phyloP scores from a whole-genome alignment of 2,329 filamentous ascomycete genomes.

The Coleophoma eucalyptorum region DNA sequence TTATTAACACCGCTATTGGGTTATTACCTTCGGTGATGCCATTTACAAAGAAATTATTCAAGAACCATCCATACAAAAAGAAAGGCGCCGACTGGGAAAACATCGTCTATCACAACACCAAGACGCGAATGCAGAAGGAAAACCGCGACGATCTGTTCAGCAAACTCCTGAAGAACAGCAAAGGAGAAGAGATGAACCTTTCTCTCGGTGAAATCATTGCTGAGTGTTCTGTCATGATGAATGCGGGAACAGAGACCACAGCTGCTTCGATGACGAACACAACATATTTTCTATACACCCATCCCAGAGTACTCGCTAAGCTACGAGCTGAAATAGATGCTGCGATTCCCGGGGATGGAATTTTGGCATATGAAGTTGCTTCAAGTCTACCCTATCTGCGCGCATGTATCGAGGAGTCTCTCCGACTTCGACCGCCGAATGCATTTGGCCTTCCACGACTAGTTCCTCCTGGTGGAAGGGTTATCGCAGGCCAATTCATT shows the following conservation, averaged over 20 bases:
- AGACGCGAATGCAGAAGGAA: constrained; percentile 7
- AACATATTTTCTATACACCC: constrained; percentile 46
- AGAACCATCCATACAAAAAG: constrained; percentile 12
- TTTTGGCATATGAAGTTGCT: constrained; percentile 12
- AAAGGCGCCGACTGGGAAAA: constrained; percentile 13
- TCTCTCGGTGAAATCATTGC: constrained; percentile 53
- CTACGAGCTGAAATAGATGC: constrained; percentile 40
- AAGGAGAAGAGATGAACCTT: constrained; percentile 35
- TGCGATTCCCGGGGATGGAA: background rate
- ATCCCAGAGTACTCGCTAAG: constrained; percentile 34
- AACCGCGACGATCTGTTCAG: constrained; percentile 51
- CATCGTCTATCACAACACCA: constrained; percentile 18
- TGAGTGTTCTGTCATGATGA: constrained; percentile 48
- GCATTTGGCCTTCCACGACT: constrained; percentile 36
- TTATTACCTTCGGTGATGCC: constrained; percentile 13
- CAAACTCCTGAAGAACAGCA: constrained; percentile 42
- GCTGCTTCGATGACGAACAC: constrained; percentile 47
- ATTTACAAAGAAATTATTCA: constrained; percentile 10
- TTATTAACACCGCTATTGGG: constrained; percentile 15
- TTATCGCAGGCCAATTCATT: constrained; percentile 38
- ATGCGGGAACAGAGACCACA: constrained; percentile 43
- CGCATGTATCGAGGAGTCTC: constrained; percentile 44
- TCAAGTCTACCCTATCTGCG: constrained; percentile 40
- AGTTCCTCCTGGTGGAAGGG: constrained; percentile 37
- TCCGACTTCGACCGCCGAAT: constrained; percentile 38